phyloP scores from a whole-genome alignment of 768 basidiomycete genomes.

The Leccinum longicurvipes region DNA sequence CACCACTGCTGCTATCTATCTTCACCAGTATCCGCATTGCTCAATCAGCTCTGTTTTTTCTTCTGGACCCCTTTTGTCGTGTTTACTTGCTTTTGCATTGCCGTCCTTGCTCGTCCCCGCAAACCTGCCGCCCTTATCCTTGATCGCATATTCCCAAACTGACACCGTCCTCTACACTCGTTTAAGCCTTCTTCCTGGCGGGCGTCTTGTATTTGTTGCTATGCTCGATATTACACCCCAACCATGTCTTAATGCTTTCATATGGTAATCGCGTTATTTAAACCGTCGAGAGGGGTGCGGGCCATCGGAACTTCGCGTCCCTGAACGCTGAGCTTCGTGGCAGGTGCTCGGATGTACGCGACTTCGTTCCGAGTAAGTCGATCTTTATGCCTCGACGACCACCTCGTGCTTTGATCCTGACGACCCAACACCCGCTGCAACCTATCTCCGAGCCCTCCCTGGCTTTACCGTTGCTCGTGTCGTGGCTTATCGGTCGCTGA shows the following conservation, averaged over 20 bases:
- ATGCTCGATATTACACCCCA: slow-evolving; percentile 32
- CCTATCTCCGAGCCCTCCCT: slow-evolving; percentile 10
- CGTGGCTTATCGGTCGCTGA: slow-evolving; percentile 10
- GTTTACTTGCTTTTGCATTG: slow-evolving; percentile 22
- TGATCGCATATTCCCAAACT: slow-evolving; percentile 20
- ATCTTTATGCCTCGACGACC: slow-evolving; percentile 1
- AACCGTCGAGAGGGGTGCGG: slow-evolving; percentile 14
- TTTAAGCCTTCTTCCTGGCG: slow-evolving; percentile 28
- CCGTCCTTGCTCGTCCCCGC: slow-evolving; percentile 22
- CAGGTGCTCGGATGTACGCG: neutral
- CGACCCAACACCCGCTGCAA: neutral
- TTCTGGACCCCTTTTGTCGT: slow-evolving; percentile 22
- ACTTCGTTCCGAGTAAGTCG: slow-evolving; percentile 11
- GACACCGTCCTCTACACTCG: slow-evolving; percentile 29
- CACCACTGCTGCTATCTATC: slow-evolving; percentile 24
- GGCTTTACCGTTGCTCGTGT: slow-evolving; percentile 2
- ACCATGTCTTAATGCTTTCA: slow-evolving; percentile 36
- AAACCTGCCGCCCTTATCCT: slow-evolving; percentile 12
- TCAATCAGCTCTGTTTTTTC: slow-evolving; percentile 20
- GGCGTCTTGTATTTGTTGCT: slow-evolving; percentile 32
- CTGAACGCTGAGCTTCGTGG: slow-evolving; percentile 11
- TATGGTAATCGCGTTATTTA: slow-evolving; percentile 34
- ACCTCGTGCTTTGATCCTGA: slow-evolving; percentile 2
- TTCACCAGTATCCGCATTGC: slow-evolving; percentile 26
- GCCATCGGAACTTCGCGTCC: slow-evolving; percentile 2